Evolutionary conservation across 768 basidiomycete genomes (phyloP).

Genomic region (Mycena metata): DNA sequence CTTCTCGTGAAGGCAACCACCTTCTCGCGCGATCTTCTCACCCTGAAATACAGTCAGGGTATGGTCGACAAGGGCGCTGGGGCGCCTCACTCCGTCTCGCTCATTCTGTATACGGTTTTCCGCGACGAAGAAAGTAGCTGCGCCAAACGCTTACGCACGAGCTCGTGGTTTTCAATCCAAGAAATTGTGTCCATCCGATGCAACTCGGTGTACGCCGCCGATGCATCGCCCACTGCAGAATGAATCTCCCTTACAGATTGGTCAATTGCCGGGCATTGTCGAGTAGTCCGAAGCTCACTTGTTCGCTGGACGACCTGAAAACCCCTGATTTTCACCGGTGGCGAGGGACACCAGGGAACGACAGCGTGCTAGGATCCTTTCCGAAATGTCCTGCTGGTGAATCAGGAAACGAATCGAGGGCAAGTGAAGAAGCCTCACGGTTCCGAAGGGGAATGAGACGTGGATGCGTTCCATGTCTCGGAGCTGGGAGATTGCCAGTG

Average conservation of each 20-base stretch:
- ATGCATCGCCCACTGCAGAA: neutral
- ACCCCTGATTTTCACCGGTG: neutral
- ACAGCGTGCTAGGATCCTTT: neutral
- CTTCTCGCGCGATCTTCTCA: neutral
- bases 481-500: neutral
- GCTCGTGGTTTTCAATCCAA: constrained; percentile 28
- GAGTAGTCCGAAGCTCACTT: neutral
- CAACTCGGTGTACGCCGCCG: constrained; percentile 17
- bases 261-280: neutral
- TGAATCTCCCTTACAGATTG: neutral
- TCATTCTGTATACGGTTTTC: neutral
- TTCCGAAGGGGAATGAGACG: constrained; percentile 5
- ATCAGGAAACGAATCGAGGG: neutral
- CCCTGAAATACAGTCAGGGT: neutral
- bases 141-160: neutral
- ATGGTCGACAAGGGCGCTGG: too few relatives aligned
- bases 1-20: neutral
- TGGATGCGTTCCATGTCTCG: constrained; percentile 14
- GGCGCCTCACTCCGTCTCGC: neutral
- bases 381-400: neutral
- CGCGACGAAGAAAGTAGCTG: constrained; percentile 5
- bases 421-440: neutral
- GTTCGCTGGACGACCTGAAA: constrained; percentile 2
- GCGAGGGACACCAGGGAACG: neutral
- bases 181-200: constrained; percentile 1